Evolutionary conservation across 176 grass and related monocot species (phyloP).

Genomic region (Carex pumila): DNA sequence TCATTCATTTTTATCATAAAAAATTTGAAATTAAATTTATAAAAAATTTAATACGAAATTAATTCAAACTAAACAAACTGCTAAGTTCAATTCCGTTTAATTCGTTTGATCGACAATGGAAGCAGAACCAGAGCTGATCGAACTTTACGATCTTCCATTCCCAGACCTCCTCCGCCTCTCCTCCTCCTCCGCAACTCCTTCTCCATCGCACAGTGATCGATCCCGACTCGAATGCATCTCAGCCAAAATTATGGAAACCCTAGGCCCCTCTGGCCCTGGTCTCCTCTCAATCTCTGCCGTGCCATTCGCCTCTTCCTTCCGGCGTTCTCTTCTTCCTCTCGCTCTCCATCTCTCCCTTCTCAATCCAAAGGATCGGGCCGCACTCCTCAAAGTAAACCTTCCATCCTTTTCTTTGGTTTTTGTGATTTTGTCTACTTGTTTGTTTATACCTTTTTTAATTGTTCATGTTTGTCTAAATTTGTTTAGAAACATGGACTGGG

Average conservation of each 20-base stretch:
- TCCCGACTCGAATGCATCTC: slow-evolving; percentile 20
- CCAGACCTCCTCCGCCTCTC: slow-evolving; percentile 42
- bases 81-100: too few relatives aligned
- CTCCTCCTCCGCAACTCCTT: neutral
- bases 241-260: slow-evolving; percentile 28
- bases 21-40: too few relatives aligned
- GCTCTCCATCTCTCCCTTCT: slow-evolving; percentile 61
- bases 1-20: too few relatives aligned
- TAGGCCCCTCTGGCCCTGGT: slow-evolving; percentile 50
- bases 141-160: slow-evolving; percentile 39
- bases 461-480: neutral
- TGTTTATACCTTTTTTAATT: neutral
- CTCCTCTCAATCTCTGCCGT: slow-evolving; percentile 42
- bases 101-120: neutral
- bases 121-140: neutral
- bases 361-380: slow-evolving; percentile 31
- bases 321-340: slow-evolving; percentile 50
- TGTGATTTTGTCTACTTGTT: neutral
- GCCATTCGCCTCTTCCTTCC: slow-evolving; percentile 35
- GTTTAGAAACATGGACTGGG: slow-evolving; percentile 77
- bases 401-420: neutral
- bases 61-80: too few relatives aligned
- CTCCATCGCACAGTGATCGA: neutral
- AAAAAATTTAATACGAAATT: too few relatives aligned
- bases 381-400: slow-evolving; percentile 47